Base-by-base conservation (phyloP, 306 rosid genomes). In the Fragaria vesca region DNA sequence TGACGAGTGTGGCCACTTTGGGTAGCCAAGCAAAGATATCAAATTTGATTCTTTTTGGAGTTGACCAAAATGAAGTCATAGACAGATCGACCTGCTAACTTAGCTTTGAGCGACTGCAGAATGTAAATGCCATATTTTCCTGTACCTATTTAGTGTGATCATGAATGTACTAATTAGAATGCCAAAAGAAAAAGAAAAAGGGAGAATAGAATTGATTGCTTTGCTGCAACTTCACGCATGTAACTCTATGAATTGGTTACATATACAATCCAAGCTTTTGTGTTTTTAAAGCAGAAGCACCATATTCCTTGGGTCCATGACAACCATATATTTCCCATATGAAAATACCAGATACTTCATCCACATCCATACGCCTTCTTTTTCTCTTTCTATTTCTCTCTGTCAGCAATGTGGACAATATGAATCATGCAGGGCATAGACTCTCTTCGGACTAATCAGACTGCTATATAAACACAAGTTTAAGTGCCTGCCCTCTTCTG, bases 191-290 rank as follows among this genome's bases (percentile, higher is more conserved):
- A 46, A 16, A 16, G 11, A 12, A 18, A 52, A 51, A 72, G 62
- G 13, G 9, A 38, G 68, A 73, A 57, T 9, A 34, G 69, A 73
- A 57, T 73, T 3, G 42, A 57, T 58, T 58, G 55, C 54, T 57
- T 73, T 73, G 77, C 69, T 24, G 40, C 28, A 57, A 57, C 69
- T 73, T 58, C 77, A 73, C 38, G 69, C 77, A 73, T 73, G 63
- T 58, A 63, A 54, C 6, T 42, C 6, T 42, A 8, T 73, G 68
- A 72, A 72, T 20, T 72, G 46, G 46, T 30, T 15, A 5, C 68
- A 8, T 0, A 46, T 28, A 48, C 36, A 48, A 71, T 46, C 2
- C 75, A 43, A 24, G 40, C 57, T 13, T 21, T 45, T 1, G 12
- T 8, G 5, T 69, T 17, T 13, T 69, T 46, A 72, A 52, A 72